These are phyloP conservation scores for Lumnitzera racemosa DNA, from an alignment of 345 rosid species.

Conservation along the genomic window DNA sequence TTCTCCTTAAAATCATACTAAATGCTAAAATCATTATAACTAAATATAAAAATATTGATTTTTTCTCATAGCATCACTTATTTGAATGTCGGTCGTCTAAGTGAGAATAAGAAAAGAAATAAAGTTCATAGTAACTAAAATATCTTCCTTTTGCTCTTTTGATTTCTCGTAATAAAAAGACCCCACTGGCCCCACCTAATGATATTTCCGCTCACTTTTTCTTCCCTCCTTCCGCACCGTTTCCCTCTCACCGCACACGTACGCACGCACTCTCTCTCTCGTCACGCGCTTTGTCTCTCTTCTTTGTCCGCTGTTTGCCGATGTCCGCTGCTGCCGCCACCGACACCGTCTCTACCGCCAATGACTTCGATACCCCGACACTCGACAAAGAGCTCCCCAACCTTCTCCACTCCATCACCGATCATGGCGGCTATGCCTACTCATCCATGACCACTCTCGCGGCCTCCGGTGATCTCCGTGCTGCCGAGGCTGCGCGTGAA, in stretches of 20 bases:
- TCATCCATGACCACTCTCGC: constrained; percentile 69
- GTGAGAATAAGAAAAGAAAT: no score
- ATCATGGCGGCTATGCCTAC: constrained; percentile 82
- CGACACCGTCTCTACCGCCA: constrained; percentile 12
- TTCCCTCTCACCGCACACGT: neutral
- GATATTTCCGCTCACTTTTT: no score
- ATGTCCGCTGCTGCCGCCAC: constrained; percentile 21
- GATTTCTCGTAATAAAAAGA: no score
- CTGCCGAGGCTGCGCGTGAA: constrained; percentile 94
- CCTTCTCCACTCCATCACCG: constrained; percentile 57
- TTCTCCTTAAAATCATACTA: no score
- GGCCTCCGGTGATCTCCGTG: constrained; percentile 59
- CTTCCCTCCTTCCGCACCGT: no score
- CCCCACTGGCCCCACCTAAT: no score
- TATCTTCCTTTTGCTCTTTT: no score
- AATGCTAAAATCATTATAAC: no score
- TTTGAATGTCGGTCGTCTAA: no score
- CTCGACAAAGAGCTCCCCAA: constrained; percentile 53
- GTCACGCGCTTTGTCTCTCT: neutral
- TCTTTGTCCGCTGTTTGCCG: neutral
- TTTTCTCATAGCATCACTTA: no score
- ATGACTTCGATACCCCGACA: constrained; percentile 50
- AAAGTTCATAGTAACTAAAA: no score
- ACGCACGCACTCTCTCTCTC: neutral
- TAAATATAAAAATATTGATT: no score